Conservation (phyloP, 192 early-diverging fungal genomes). For the Linnemannia exigua region DNA sequence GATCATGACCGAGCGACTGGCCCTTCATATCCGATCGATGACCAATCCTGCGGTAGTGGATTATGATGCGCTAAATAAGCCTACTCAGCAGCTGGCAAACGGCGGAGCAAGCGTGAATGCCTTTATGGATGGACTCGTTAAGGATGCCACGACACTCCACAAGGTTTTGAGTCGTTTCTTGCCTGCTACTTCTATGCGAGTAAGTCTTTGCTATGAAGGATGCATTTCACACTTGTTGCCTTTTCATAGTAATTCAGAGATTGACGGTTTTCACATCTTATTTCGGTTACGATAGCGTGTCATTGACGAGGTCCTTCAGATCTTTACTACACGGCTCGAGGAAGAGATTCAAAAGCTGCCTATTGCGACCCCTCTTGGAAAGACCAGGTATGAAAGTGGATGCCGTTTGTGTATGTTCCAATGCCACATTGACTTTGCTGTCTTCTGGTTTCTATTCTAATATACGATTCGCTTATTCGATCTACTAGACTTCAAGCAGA, state of each 20-base stretch:
- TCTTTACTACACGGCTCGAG: conserved; percentile 83
- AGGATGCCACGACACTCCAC: conserved; percentile 92
- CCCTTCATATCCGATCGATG: conserved; percentile 83
- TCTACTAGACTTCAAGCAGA: conserved; percentile 42
- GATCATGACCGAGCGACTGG: conserved; percentile 95
- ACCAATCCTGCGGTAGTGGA: conserved; percentile 62
- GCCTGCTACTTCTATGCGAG: conserved; percentile 77
- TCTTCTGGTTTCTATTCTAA: neutral
- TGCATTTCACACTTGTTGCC: neutral
- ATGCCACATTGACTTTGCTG: neutral
- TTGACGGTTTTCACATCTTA: neutral
- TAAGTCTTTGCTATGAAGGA: conserved; percentile 29
- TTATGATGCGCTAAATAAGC: conserved; percentile 44
- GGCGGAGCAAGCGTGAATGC: conserved; percentile 58
- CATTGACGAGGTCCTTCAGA: conserved; percentile 83
- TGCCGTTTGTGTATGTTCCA: neutral
- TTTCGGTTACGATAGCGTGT: conserved; percentile 61
- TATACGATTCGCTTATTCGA: neutral
- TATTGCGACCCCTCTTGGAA: conserved; percentile 70
- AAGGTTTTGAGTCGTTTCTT: conserved; percentile 93
- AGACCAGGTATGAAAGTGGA: conserved; percentile 65
- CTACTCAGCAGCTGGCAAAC: conserved; percentile 55
- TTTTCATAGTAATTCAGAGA: neutral
- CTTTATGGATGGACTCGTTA: conserved; percentile 90
- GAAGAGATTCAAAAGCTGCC: conserved; percentile 72